Conservation (phyloP, 345 rosid species). For the Barbarea vulgaris region DNA sequence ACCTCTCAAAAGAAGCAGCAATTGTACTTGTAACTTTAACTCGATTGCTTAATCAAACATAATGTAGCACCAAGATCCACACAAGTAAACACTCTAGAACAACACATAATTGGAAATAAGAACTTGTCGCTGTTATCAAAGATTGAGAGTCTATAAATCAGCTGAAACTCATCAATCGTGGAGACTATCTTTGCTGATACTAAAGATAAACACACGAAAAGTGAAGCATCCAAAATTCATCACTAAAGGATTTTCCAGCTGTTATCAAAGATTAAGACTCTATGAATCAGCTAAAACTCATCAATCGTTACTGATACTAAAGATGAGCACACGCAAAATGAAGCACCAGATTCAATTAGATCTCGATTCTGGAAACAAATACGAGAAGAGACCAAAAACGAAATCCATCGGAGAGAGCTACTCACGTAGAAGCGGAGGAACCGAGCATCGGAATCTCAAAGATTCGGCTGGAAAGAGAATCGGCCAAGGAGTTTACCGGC, state of each 20-base stretch:
- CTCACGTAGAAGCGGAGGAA: too few relatives aligned
- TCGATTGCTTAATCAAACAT: background rate
- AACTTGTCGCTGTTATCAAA: background rate
- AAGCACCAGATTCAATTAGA: too few relatives aligned
- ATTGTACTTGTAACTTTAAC: background rate
- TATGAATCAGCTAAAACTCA: background rate
- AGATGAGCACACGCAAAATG: too few relatives aligned
- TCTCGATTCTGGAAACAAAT: too few relatives aligned
- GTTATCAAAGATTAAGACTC: too few relatives aligned
- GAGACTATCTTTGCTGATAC: background rate
- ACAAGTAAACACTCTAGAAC: background rate
- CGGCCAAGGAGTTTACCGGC: too few relatives aligned
- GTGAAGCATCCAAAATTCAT: background rate
- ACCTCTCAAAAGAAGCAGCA: conserved; percentile 11
- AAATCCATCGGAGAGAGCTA: too few relatives aligned
- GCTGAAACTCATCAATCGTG: background rate
- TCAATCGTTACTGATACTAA: background rate
- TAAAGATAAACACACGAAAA: too few relatives aligned
- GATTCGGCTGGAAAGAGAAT: too few relatives aligned
- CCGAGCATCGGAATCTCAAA: too few relatives aligned
- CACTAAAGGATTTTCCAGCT: too few relatives aligned
- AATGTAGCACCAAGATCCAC: conserved; percentile 21
- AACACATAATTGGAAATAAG: background rate
- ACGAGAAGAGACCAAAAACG: too few relatives aligned
- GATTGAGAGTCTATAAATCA: background rate